Conservation (phyloP, 2,329 filamentous ascomycete species). For the Coniosporium tulheliwenetii region DNA sequence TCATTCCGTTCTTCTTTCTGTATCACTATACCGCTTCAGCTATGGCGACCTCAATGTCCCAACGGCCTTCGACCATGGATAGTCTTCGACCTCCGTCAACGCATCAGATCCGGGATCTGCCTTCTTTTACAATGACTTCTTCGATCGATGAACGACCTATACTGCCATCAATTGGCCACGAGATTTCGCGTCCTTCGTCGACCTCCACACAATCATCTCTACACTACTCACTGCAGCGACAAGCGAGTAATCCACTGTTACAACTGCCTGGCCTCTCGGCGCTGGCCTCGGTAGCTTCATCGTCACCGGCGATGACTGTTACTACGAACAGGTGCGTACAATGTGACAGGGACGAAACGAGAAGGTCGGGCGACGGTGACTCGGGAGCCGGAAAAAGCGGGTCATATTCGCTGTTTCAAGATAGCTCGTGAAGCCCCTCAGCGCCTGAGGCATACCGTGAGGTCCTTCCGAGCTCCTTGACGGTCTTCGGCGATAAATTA, state of each 20-base stretch:
- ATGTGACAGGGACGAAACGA: no score
- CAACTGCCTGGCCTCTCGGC: conserved; percentile 42
- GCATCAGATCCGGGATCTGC: conserved; percentile 30
- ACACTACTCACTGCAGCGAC: conserved; percentile 20
- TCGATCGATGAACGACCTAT: conserved; percentile 30
- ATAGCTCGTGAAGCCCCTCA: no score
- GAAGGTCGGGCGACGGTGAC: no score
- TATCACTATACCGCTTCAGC: conserved; percentile 35
- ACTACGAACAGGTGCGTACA: conserved; percentile 11
- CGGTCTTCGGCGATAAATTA: no score
- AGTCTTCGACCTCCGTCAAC: conserved; percentile 31
- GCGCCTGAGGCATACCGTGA: no score
- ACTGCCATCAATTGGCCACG: conserved; percentile 31
- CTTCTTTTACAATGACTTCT: conserved; percentile 29
- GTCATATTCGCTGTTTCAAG: no score
- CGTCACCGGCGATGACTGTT: conserved; percentile 16
- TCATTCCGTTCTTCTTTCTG: no score
- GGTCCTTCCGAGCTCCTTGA: no score
- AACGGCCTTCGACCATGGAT: conserved; percentile 43
- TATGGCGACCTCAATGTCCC: conserved; percentile 40
- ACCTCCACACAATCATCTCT: conserved; percentile 31
- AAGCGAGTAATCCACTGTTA: conserved; percentile 20
- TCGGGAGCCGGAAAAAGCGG: no score
- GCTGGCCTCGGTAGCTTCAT: conserved; percentile 31
- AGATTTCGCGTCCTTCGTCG: conserved; percentile 38